Evolutionary conservation across 1,139 yeast genomes (phyloP).

Genomic region (Nakaseomyces delphensis): DNA sequence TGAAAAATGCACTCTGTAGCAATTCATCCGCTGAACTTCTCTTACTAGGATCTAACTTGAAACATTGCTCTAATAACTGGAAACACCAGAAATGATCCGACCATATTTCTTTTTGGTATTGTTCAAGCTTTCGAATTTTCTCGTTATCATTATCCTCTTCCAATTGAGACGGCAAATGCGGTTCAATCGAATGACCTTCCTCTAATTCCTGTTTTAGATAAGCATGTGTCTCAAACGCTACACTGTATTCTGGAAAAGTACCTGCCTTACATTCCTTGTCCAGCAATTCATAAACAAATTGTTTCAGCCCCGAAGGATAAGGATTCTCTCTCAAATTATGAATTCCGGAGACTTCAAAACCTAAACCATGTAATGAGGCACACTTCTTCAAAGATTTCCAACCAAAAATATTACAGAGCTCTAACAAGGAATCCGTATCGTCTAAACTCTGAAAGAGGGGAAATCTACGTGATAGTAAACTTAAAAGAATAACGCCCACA

Average conservation of each 20-base stretch:
- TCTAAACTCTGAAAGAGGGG: constrained; percentile 87
- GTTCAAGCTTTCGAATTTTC: constrained; percentile 19
- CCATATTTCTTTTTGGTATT: constrained; percentile 30
- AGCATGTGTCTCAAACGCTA: constrained; percentile 33
- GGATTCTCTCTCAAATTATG: constrained; percentile 27
- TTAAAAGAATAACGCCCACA: constrained; percentile 76
- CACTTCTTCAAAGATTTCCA: constrained; percentile 60
- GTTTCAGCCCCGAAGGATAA: constrained; percentile 26
- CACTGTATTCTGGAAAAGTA: constrained; percentile 35
- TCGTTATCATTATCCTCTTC: constrained; percentile 15
- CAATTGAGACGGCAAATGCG: constrained; percentile 15
- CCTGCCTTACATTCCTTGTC: constrained; percentile 30
- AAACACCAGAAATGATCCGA: constrained; percentile 33
- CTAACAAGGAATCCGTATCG: constrained; percentile 85
- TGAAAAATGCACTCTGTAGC: constrained; percentile 28
- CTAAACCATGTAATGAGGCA: constrained; percentile 82
- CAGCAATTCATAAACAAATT: constrained; percentile 26
- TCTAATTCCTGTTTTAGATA: constrained; percentile 25
- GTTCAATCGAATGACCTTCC: constrained; percentile 22
- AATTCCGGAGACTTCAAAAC: constrained; percentile 54
- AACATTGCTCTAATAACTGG: constrained; percentile 30
- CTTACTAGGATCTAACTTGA: constrained; percentile 30
- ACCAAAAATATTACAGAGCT: constrained; percentile 79
- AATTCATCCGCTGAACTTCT: constrained; percentile 31
- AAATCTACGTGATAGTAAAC: constrained; percentile 63